Percentiles rank a stretch among this genome's conserved stretches.
Evolutionary conservation across 148 eudicot genomes (phyloP).

Genomic region (Talinum fruticosum): DNA sequence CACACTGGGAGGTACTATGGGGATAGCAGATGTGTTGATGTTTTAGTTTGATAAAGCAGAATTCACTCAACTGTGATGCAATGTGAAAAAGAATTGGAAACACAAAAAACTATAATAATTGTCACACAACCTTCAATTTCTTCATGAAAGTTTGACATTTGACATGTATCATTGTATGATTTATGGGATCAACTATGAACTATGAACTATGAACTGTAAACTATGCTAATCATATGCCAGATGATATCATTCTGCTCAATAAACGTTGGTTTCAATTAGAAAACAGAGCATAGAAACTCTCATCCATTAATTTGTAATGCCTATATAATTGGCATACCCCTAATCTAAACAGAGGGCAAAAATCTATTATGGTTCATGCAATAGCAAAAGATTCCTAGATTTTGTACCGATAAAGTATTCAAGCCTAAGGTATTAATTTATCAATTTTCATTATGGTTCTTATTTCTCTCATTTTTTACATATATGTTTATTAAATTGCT

Average conservation of each 20-base stretch:
- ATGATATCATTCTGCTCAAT: background rate
- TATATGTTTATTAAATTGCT: no score
- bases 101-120: background rate
- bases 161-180: conserved; percentile 11
- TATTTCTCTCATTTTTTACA: no score
- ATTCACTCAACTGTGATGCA: background rate
- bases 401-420: no score
- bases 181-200: background rate
- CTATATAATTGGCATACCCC: background rate
- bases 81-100: background rate
- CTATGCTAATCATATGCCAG: background rate
- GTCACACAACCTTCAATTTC: conserved; percentile 1
- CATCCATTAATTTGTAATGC: background rate
- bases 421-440: no score
- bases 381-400: no score
- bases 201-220: background rate
- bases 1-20: no score
- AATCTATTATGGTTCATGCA: no score
- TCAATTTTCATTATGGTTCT: no score
- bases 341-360: background rate
- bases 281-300: conserved; percentile 1
- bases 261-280: conserved; percentile 4
- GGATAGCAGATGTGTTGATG: no score
- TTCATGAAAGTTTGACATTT: background rate
- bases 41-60: no score